Base-by-base conservation (phyloP, 1,284 basidiomycete species). In the Tilletia indica region DNA sequence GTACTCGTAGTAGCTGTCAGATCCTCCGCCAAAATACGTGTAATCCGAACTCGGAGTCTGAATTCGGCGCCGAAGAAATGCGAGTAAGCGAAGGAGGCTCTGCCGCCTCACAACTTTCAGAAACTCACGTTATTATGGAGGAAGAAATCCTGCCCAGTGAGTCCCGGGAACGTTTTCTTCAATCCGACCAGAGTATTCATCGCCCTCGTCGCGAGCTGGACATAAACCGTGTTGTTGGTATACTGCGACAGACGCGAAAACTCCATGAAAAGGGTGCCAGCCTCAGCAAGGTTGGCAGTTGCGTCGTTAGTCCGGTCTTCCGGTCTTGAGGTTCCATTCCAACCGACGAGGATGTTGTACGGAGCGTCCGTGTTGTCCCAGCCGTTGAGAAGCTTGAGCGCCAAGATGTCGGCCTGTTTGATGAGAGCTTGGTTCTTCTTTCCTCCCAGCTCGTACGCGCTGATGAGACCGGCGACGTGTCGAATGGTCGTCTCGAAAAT, bases 401-500 rank as follows among this genome's bases (percentile, higher is more conserved):
- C 79, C 1, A 81, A 70, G 2, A 74, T 70, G 34, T 73, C 74
- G 16, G 81, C 81, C 68, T 81, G 80, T 19, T 77, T 71, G 21
- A 82, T 68, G 6, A 82, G 71, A 47, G 71, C 76, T 14, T 69
- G 47, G 38, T 82, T 71, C 68, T 72, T 76, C 67, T 77, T 75
- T 16, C 78, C 80, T 16, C 71, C 75, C 19, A 81, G 72, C 70
- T 82, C 81, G 71, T 81, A 82, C 1, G 80, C 76, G 3, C 72
- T 74, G 47, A 82, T 71, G 3, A 81, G 58, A 12, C 80, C 80
- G n/a, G 74, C 81, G 19, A 82, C 72, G 45, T 81, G 79, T 0
- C 81, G 73, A 67, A 82, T 82, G 69, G 76, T 82, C 48, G 80
- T 82, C 69, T 82, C 80, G 45, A 82, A 82, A 8, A 82, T 56